A percentile compares a stretch with the other conserved stretches of the same genome.
Conservation (phyloP, 306 rosid genomes). For the Rubus parviflorus region DNA sequence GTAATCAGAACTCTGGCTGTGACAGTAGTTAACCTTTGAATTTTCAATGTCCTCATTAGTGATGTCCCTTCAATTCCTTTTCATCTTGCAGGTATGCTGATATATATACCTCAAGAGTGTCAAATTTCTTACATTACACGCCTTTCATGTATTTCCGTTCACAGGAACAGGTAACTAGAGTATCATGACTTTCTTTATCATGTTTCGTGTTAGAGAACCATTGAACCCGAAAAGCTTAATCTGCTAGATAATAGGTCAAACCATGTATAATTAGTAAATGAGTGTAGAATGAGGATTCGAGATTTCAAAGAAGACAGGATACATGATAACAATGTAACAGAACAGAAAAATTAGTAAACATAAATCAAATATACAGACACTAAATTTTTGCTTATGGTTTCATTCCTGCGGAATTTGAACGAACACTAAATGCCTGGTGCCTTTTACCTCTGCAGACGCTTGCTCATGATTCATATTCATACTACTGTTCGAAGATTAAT, state of each 20-base stretch:
- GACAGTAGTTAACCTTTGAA: background rate
- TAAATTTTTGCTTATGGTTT: background rate
- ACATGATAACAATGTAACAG: background rate
- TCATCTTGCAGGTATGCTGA: constrained; percentile 81
- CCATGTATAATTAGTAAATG: background rate
- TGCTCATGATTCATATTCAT: constrained; percentile 79
- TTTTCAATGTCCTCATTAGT: background rate
- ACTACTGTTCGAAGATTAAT: constrained; percentile 33
- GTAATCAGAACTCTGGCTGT: constrained; percentile 4
- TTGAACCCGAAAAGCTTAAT: background rate
- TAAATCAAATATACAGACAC: background rate
- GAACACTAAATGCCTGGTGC: constrained; percentile 9
- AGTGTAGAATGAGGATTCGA: background rate
- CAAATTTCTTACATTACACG: constrained; percentile 81
- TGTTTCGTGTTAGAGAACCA: background rate
- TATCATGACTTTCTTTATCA: constrained; percentile 10
- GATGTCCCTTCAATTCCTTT: constrained; percentile 6
- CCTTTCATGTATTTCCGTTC: constrained; percentile 98
- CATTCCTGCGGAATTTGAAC: constrained; percentile 9
- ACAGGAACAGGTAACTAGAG: constrained; percentile 79
- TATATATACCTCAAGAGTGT: constrained; percentile 96
- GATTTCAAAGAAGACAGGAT: background rate
- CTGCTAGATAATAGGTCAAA: background rate
- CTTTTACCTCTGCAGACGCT: constrained; percentile 63
- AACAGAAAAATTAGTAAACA: background rate